Evolutionary conservation across 495 filamentous ascomycete genomes (phyloP).

Genomic region (Penicillium manginii): DNA sequence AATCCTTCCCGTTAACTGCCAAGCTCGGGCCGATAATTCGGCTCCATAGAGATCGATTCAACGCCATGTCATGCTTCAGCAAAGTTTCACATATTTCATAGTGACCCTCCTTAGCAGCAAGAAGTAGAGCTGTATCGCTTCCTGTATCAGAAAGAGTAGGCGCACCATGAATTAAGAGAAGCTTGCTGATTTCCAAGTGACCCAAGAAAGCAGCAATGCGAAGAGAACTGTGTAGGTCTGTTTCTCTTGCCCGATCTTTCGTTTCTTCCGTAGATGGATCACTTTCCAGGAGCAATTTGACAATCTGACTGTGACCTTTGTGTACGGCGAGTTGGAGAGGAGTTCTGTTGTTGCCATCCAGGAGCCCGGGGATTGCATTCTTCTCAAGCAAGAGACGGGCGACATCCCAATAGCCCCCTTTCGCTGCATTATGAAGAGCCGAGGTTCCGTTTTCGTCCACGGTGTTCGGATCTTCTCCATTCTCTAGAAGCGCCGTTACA

Average conservation of each 20-base stretch:
- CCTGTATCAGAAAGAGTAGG: background rate
- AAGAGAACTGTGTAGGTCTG: background rate
- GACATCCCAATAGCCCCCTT: slow-evolving; percentile 12
- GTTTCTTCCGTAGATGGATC: slow-evolving; percentile 3
- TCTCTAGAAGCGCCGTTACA: slow-evolving; percentile 9
- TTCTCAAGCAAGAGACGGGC: slow-evolving; percentile 11
- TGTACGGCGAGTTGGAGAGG: slow-evolving; percentile 7
- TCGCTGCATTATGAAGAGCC: slow-evolving; percentile 19
- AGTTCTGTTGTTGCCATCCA: slow-evolving; percentile 2
- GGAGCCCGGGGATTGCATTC: slow-evolving; percentile 2
- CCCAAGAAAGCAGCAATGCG: background rate
- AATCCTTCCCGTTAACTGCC: slow-evolving; percentile 6
- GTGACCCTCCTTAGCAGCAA: slow-evolving; percentile 9
- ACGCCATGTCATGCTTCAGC: slow-evolving; percentile 6
- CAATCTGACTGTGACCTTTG: slow-evolving; percentile 7
- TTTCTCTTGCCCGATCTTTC: too few species aligned
- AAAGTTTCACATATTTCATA: slow-evolving; percentile 14
- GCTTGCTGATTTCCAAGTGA: slow-evolving; percentile 5
- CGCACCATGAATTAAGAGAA: slow-evolving; percentile 6
- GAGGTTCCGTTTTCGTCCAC: slow-evolving; percentile 11
- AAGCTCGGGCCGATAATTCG: slow-evolving; percentile 13
- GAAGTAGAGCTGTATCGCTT: background rate
- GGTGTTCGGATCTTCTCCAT: slow-evolving; percentile 14
- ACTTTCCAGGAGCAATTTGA: slow-evolving; percentile 5
- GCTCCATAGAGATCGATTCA: slow-evolving; percentile 6